These are phyloP conservation scores for Paspalum vaginatum DNA, from an alignment of 176 grass and related monocot species.

Conservation along the genomic window DNA sequence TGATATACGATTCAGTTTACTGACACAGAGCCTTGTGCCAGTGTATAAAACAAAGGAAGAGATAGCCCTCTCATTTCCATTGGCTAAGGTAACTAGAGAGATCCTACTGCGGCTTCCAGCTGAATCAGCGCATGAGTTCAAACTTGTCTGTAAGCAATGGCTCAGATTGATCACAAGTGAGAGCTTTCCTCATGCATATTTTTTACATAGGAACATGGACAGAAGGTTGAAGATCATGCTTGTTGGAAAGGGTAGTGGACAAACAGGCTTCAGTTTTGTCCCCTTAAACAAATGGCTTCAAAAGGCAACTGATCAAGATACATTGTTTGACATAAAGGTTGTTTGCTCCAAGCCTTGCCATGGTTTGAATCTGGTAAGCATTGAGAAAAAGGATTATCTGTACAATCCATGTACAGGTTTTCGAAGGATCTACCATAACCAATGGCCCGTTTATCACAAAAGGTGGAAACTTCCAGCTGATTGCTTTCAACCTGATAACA, in stretches of 20 bases:
- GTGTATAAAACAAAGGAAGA: conserved; percentile 19
- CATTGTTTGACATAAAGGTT: not conserved
- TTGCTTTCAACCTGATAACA: not conserved
- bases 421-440: not conserved
- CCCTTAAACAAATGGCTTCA: not conserved
- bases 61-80: not conserved
- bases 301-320: not conserved
- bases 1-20: not conserved
- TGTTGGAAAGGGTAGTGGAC: conserved; percentile 26
- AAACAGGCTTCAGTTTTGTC: not conserved
- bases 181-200: conserved; percentile 9
- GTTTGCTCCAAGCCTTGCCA: conserved; percentile 39
- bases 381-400: not conserved
- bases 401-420: conserved; percentile 34
- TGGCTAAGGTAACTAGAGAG: not conserved
- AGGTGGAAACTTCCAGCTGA: not conserved
- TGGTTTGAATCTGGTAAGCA: conserved; percentile 31
- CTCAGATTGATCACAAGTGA: conserved; percentile 10
- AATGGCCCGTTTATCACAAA: not conserved
- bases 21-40: not conserved
- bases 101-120: conserved; percentile 31
- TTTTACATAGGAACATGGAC: not conserved
- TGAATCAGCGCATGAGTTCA: not conserved
- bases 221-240: conserved; percentile 40
- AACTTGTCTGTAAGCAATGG: conserved; percentile 40